Evolutionary conservation across 371 early-diverging fungal species (phyloP).

Genomic region (Umbelopsis sp.): DNA sequence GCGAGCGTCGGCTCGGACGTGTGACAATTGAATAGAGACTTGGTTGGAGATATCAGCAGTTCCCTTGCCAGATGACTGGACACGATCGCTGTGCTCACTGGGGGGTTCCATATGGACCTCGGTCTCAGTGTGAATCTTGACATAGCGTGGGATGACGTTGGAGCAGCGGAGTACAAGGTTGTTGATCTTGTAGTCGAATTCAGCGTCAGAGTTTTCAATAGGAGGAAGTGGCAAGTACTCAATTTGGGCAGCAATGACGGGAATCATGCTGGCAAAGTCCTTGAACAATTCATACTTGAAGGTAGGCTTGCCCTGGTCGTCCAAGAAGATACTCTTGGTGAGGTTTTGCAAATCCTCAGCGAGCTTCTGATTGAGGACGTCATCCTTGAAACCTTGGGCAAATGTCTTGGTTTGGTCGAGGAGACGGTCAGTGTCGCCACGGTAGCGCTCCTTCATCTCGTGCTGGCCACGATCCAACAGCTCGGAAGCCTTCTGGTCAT

Average conservation of each 20-base stretch:
- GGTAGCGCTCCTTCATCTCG: constrained; percentile 29
- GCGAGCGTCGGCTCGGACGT: constrained; percentile 33
- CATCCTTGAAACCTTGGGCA: constrained; percentile 30
- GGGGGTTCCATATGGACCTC: constrained; percentile 31
- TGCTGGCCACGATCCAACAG: constrained; percentile 32
- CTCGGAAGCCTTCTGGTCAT: constrained; percentile 24
- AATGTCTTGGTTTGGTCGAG: constrained; percentile 28
- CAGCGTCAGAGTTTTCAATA: constrained; percentile 38
- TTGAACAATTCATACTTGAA: constrained; percentile 47
- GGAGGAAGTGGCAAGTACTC: constrained; percentile 38
- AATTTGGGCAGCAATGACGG: constrained; percentile 38
- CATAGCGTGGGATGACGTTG: constrained; percentile 39
- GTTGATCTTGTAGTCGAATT: constrained; percentile 41
- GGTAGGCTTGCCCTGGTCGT: constrained; percentile 42
- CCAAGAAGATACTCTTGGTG: constrained; percentile 41
- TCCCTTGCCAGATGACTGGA: constrained; percentile 28
- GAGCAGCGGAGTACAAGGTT: constrained; percentile 45
- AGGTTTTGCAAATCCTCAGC: constrained; percentile 32
- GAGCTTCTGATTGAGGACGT: constrained; percentile 31
- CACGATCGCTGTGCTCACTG: constrained; percentile 19
- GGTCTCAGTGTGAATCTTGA: constrained; percentile 42
- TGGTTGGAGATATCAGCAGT: constrained; percentile 23
- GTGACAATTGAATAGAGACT: constrained; percentile 24
- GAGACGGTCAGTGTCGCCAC: constrained; percentile 25
- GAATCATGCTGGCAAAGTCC: constrained; percentile 42